Evolutionary conservation across 495 filamentous ascomycete species (phyloP), one percentile per base, ranked within the genome.

Genomic region (Polyplosphaeria fusca): DNA sequence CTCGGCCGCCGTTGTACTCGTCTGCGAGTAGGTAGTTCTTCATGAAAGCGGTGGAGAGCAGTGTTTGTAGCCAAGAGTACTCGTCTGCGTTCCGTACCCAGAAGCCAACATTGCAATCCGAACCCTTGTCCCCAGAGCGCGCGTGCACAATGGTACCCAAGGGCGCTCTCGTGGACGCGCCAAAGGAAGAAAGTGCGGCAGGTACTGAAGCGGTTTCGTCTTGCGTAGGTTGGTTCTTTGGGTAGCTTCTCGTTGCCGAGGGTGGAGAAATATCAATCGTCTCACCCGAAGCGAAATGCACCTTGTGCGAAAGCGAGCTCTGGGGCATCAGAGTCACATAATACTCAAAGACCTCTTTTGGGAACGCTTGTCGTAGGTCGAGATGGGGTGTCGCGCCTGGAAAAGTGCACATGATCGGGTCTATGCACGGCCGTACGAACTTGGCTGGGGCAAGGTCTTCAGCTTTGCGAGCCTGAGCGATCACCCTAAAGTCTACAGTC

Each of bases 331-430:
- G 66, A 18, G 46, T 66, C n/a, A 71, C 52, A 49, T 67, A 72
- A 19, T 67, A 57, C 27, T 61, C 59, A 19, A 50, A 62, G 13
- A 56, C 39, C 13, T 51, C 46, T 30, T 62, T 62, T 16, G 52
- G 52, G 32, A 56, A 51, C 39, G 52, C 52, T 26, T 56, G 59
- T 20, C 52, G 37, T 9, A 54, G 47, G 48, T 76, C 72, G 0
- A 73, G 54, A 52, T 73, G 63, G 19, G 65, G 65, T 12, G 71
- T 74, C 11, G 70, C 72, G 27, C 71, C 72, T 7, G 72, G 71
- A 50, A 70, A 73, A 19, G 61, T 54, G 43, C 68, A 47, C 66
- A 71, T 73, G 40, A 73, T 68, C 4, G 65, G 52, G 49, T 76
- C 72, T 24, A 73, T 59, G 28, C 68, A 69, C 1, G 68, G 71